phyloP scores from a whole-genome alignment of 768 basidiomycete genomes.

The Rhizopogon vinicolor region DNA sequence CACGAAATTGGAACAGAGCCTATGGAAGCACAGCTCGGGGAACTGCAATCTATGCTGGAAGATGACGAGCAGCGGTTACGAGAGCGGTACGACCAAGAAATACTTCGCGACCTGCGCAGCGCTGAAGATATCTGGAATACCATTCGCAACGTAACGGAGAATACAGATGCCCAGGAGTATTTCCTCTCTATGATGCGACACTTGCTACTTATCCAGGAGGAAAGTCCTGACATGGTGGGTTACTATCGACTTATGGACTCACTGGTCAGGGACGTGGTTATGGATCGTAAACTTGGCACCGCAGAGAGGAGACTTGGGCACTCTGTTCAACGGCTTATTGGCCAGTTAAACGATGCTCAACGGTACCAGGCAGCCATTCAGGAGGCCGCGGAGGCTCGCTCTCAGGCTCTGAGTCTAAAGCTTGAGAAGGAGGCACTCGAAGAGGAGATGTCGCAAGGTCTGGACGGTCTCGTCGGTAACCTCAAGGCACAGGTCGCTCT shows the following conservation, averaged over 20 bases:
- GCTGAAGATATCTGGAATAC: slow-evolving; percentile 87
- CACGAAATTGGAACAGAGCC: slow-evolving; percentile 56
- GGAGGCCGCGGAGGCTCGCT: slow-evolving; percentile 68
- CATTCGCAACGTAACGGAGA: slow-evolving; percentile 69
- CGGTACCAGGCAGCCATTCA: slow-evolving; percentile 72
- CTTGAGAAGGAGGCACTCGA: slow-evolving; percentile 82
- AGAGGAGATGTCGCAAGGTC: slow-evolving; percentile 75
- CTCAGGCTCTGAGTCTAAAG: slow-evolving; percentile 58
- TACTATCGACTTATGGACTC: slow-evolving; percentile 92
- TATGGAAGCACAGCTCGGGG: slow-evolving; percentile 63
- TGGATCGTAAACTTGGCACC: slow-evolving; percentile 85
- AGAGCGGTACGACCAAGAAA: slow-evolving; percentile 70
- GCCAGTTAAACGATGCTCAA: slow-evolving; percentile 88
- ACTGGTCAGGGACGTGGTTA: slow-evolving; percentile 84
- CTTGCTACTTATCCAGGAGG: slow-evolving; percentile 83
- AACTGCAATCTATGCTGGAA: slow-evolving; percentile 57
- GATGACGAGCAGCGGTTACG: slow-evolving; percentile 72
- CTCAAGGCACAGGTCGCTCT: slow-evolving; percentile 67
- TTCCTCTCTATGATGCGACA: slow-evolving; percentile 95
- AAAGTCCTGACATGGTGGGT: slow-evolving; percentile 77
- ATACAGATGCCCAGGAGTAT: slow-evolving; percentile 75
- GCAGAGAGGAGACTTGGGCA: slow-evolving; percentile 84
- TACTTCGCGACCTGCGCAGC: slow-evolving; percentile 71
- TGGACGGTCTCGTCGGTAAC: slow-evolving; percentile 79
- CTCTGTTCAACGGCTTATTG: slow-evolving; percentile 84